phyloP scores from a whole-genome alignment of 2,329 filamentous ascomycete genomes.

The Cytospora piceae region DNA sequence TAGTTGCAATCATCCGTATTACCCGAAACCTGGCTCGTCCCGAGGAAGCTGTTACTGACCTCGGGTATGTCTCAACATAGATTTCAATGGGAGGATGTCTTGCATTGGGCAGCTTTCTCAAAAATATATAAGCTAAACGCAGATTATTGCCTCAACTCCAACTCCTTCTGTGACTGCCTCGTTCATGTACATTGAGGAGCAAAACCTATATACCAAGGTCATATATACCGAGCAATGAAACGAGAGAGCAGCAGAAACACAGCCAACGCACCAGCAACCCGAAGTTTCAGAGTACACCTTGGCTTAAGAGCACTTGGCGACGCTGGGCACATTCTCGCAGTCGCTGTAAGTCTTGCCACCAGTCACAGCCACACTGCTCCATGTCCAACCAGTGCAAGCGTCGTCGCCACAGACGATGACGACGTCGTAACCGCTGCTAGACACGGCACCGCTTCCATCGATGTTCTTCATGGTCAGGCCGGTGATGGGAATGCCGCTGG shows the following conservation, averaged over 20 bases:
- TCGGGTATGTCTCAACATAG: not conserved
- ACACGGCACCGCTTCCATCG: conserved; percentile 45
- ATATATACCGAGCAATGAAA: not conserved
- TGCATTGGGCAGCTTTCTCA: no score
- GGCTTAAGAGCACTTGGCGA: not conserved
- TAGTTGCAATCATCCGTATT: not conserved
- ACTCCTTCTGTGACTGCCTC: no score
- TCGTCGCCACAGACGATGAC: conserved; percentile 59
- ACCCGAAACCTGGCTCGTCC: no score
- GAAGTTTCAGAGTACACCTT: no score
- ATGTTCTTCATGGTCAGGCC: conserved; percentile 49
- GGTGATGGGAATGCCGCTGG: conserved; percentile 56
- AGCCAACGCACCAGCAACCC: not conserved
- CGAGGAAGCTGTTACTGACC: not conserved
- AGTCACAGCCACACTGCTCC: conserved; percentile 52
- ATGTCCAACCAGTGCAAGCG: conserved; percentile 57
- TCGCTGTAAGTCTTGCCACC: conserved; percentile 45
- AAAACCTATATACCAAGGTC: not conserved
- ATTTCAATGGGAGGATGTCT: not conserved
- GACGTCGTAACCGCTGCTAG: conserved; percentile 44
- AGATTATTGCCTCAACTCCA: no score
- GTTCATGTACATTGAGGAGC: not conserved
- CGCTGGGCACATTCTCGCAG: conserved; percentile 30
- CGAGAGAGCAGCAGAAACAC: not conserved
- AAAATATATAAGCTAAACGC: no score